These are phyloP conservation scores for Spencermartinsiella europaea DNA, from an alignment of 805 yeast genomes.

Conservation along the genomic window DNA sequence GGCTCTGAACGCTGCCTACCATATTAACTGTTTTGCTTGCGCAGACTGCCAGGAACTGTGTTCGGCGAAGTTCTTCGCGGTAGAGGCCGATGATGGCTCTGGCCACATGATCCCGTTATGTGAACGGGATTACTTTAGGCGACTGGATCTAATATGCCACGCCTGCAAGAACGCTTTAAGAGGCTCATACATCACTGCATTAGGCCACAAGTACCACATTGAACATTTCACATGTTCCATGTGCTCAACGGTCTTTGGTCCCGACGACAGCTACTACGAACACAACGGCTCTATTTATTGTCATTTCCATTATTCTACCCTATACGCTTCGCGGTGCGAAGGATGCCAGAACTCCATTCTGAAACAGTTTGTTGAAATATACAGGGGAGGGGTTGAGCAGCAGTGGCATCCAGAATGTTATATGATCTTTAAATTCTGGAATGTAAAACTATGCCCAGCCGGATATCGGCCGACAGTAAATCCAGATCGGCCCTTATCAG, in stretches of 20 bases:
- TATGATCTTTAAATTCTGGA: conserved; percentile 97
- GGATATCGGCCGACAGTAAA: conserved; percentile 13
- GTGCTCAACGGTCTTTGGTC: conserved; percentile 80
- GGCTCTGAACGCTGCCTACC: conserved; percentile 75
- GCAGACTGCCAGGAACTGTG: conserved; percentile 77
- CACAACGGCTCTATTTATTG: conserved; percentile 79
- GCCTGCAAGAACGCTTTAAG: conserved; percentile 81
- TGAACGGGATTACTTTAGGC: conserved; percentile 85
- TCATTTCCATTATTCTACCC: conserved; percentile 84
- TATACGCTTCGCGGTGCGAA: conserved; percentile 83
- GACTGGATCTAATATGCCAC: conserved; percentile 79
- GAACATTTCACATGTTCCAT: conserved; percentile 92
- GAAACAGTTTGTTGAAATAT: conserved; percentile 90
- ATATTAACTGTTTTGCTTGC: conserved; percentile 84
- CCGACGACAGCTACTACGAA: conserved; percentile 88
- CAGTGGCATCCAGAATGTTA: conserved; percentile 99
- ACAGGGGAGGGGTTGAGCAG: conserved; percentile 83
- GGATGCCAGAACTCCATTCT: conserved; percentile 90
- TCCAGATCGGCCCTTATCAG: conserved; percentile 15
- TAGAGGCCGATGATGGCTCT: conserved; percentile 37
- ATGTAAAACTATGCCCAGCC: conserved; percentile 57
- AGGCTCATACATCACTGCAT: conserved; percentile 91
- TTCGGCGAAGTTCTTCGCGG: conserved; percentile 84
- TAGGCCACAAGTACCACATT: conserved; percentile 86
- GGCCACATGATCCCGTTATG: conserved; percentile 61